Evolutionary conservation across 2,329 filamentous ascomycete species (phyloP).

Genomic region (Thelonectria rubi): DNA sequence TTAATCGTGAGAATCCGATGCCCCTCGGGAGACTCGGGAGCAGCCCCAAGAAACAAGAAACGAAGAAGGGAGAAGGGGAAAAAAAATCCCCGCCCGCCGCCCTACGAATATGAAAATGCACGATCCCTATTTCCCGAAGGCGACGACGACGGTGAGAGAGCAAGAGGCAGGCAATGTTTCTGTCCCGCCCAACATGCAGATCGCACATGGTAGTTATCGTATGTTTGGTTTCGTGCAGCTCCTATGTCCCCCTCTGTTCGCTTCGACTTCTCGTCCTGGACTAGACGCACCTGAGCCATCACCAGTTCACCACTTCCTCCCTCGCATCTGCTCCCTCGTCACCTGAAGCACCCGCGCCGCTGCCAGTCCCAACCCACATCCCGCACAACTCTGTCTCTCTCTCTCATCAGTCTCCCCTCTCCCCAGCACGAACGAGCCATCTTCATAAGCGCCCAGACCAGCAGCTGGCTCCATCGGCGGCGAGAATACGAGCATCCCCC

Average conservation of each 20-base stretch:
- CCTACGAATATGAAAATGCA: neutral
- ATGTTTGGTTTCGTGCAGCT: constrained; percentile 2
- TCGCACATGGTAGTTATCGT: neutral
- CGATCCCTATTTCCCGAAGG: constrained; percentile 21
- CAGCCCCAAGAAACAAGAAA: neutral
- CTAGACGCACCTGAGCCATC: constrained; percentile 16
- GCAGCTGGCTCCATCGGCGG: constrained; percentile 19
- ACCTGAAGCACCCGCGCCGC: constrained; percentile 39
- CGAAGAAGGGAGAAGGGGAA: neutral
- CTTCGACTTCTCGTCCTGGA: constrained; percentile 36
- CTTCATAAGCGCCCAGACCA: constrained; percentile 25
- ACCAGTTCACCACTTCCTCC: neutral
- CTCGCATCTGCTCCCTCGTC: constrained; percentile 9
- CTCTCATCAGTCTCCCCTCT: too few relatives aligned
- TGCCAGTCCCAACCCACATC: constrained; percentile 10
- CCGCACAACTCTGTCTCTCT: constrained; percentile 1
- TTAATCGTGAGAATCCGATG: constrained; percentile 4
- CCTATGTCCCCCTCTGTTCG: constrained; percentile 3
- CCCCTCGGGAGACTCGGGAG: too few relatives aligned
- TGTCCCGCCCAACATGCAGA: neutral
- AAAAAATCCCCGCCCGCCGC: constrained; percentile 13
- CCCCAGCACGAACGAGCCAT: constrained; percentile 12
- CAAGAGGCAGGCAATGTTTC: constrained; percentile 6
- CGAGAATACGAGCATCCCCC: constrained; percentile 26
- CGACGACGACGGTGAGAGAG: constrained; percentile 9